These are phyloP conservation scores for Botrytis medusae DNA, from an alignment of 2,329 filamentous ascomycete species.

Conservation along the genomic window DNA sequence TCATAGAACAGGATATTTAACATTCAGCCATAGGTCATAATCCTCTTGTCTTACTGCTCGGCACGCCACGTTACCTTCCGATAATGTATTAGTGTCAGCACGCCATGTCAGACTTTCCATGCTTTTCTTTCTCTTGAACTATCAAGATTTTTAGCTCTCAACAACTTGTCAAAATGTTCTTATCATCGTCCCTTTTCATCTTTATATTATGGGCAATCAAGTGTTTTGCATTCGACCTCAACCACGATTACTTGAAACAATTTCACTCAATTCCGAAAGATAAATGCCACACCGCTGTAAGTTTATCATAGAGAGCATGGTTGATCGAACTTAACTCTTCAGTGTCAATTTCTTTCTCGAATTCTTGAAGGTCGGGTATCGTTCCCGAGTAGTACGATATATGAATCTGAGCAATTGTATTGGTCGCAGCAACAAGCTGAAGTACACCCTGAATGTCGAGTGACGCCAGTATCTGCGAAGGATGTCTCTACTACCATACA, in stretches of 20 bases:
- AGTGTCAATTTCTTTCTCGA: not conserved
- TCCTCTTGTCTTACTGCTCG: not conserved
- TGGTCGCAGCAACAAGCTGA: slow-evolving; percentile 36
- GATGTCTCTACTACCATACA: slow-evolving; percentile 30
- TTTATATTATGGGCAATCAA: not conserved
- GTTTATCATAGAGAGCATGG: not conserved
- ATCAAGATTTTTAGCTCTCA: not conserved
- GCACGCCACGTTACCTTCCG: not conserved
- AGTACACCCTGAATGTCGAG: slow-evolving; percentile 28
- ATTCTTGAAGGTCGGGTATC: slow-evolving; percentile 26
- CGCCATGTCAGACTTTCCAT: not conserved
- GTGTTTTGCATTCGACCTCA: not conserved
- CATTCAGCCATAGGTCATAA: not conserved
- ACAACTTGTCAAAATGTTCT: not conserved
- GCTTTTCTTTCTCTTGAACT: not conserved
- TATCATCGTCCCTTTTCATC: not conserved
- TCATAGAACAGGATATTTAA: not conserved
- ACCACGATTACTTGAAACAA: not conserved
- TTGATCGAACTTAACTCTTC: not conserved
- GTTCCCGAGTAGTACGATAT: slow-evolving; percentile 25
- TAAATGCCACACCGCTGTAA: not conserved
- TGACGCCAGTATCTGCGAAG: slow-evolving; percentile 26
- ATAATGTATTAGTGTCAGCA: not conserved
- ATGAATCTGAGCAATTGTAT: slow-evolving; percentile 34
- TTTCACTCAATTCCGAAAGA: not conserved